Evolutionary conservation across 179 eudicot genomes (phyloP), one percentile per base, ranked within the genome.

Genomic region (Silene noctiflora): DNA sequence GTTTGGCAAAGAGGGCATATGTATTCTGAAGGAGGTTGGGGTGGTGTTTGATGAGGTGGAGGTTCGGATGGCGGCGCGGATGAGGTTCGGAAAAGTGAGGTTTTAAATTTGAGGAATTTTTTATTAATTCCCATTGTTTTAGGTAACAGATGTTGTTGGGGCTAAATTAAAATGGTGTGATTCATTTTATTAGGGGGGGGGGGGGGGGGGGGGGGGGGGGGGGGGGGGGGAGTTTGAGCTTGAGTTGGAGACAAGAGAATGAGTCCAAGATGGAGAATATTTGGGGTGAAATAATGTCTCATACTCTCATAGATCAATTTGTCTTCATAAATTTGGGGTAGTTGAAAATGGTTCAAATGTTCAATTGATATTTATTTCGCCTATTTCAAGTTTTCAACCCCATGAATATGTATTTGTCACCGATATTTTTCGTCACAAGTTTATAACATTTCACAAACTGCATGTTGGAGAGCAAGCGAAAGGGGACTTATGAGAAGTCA

Each of bases 1-100:
- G 87, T 81, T 1, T 79, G 80, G 68, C 91, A 89, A 17, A 95
- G 78, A 0, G 95, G 96, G 74, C 99, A 95, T 22, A 92, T n/a
- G 78, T 86, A 91, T 21, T 92, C 99, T 2, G 72, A 80, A 0
- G 96, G 96, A 1, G 92, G 92, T 6, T 35, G 35, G 13, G 71
- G 75, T 1, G 76, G 76, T 11, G 71, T 10, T 1, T 11, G 39
- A 0, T 66, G 71, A 4, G 67, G 71, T 0, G 81, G 73, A 9
- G 17, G 3, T 12, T 67, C 22, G 60, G 53, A 8, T 10, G 75
- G 2, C 1, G 21, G 33, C 10, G 78, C 42, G 14, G 71, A 56
- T 3, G 86, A 59, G 17, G 82, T 14, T 39, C 86, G 76, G 80
- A 81, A 69, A 44, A 79, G 51, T 27, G 84, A 78, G 79, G 81